Percentiles rank a stretch among this genome's conserved stretches.
These are phyloP conservation scores for Ganoderma sp. DNA, from an alignment of 1,284 basidiomycete genomes.

Conservation along the genomic window DNA sequence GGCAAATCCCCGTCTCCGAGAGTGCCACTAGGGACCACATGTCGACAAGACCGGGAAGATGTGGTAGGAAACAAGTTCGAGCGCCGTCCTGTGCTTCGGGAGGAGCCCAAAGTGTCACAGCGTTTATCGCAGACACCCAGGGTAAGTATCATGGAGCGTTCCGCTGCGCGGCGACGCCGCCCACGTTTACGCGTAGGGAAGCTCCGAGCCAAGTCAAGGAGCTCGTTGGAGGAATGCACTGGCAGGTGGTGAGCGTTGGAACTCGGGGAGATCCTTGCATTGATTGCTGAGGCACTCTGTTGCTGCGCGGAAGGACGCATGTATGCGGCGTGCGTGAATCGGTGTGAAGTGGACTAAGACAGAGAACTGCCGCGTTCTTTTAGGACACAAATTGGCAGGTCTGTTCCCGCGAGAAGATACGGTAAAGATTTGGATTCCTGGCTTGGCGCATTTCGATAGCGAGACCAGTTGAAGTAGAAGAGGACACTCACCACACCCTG, in stretches of 20 bases:
- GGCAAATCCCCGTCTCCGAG: not conserved
- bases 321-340: not conserved
- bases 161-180: not conserved
- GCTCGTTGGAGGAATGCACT: not conserved
- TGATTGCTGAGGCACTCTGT: not conserved
- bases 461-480: not conserved
- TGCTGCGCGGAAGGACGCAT: not conserved
- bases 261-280: not conserved
- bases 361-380: not conserved
- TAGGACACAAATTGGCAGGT: not conserved
- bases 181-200: not conserved
- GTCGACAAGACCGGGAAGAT: not conserved
- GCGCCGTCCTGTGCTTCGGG: not conserved
- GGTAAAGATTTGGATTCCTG: not conserved
- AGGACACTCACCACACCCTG: not conserved
- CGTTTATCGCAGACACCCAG: not conserved
- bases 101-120: not conserved
- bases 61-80: not conserved
- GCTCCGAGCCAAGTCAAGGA: not conserved
- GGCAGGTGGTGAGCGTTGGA: not conserved
- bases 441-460: constrained; percentile 2
- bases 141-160: not conserved
- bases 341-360: not conserved
- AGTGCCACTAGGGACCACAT: not conserved
- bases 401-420: not conserved